Conservation (phyloP, 768 basidiomycete species). For the Rhizopogon vesiculosus region DNA sequence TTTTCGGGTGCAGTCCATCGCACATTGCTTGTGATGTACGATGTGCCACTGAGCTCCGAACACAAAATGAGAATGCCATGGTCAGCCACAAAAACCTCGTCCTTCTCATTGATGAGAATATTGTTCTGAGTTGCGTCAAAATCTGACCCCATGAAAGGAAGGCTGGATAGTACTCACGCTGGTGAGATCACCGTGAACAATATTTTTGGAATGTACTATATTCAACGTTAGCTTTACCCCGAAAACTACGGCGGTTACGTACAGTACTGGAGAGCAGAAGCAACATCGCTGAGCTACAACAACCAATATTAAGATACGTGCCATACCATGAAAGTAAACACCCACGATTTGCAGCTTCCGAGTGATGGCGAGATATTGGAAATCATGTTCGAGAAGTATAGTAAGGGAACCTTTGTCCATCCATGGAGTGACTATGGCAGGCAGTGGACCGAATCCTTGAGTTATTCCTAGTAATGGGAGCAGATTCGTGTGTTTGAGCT, state of each 20-base stretch:
- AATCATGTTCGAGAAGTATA: constrained; percentile 5
- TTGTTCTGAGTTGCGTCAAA: neutral
- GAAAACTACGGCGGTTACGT: neutral
- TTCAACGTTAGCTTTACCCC: neutral
- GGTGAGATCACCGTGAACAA: constrained; percentile 4
- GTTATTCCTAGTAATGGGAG: constrained; percentile 13
- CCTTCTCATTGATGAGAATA: constrained; percentile 32
- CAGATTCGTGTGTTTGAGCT: constrained; percentile 16
- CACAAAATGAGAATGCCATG: constrained; percentile 38
- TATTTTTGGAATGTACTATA: neutral
- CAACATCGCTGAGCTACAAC: neutral
- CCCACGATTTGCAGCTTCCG: constrained; percentile 13
- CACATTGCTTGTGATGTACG: constrained; percentile 12
- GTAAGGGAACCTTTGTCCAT: constrained; percentile 10
- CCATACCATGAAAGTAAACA: neutral
- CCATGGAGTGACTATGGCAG: constrained; percentile 18
- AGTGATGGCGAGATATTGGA: neutral
- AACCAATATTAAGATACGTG: too few species aligned
- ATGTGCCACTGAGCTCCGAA: constrained; percentile 26
- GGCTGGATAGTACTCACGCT: neutral
- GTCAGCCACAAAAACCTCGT: constrained; percentile 34
- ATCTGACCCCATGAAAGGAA: neutral
- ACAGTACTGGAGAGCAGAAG: neutral
- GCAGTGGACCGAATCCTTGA: constrained; percentile 14
- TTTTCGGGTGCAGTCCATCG: constrained; percentile 37